phyloP scores from a whole-genome alignment of 2,329 filamentous ascomycete genomes.

The Hymenoscyphus scutula region DNA sequence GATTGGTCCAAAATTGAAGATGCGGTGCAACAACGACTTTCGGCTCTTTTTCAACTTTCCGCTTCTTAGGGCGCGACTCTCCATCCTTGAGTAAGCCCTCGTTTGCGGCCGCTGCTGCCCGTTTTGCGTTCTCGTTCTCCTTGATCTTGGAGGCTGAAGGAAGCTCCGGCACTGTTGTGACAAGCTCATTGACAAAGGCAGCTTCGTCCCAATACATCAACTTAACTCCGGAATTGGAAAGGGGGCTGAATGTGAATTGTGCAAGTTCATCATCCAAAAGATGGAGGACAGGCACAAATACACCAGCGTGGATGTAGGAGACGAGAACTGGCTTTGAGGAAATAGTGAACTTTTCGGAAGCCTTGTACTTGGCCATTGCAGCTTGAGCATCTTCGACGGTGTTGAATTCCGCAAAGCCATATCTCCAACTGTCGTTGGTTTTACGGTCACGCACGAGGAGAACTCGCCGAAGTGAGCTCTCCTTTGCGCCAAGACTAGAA shows the following conservation, averaged over 20 bases:
- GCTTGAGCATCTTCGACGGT: conserved; percentile 72
- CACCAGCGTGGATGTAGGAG: conserved; percentile 78
- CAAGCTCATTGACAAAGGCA: conserved; percentile 65
- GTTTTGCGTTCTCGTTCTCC: conserved; percentile 36
- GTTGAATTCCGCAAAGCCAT: conserved; percentile 81
- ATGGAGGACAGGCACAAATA: conserved; percentile 73
- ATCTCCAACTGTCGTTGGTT: conserved; percentile 72
- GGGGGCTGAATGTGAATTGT: conserved; percentile 65
- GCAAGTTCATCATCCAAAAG: conserved; percentile 53
- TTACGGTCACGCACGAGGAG: conserved; percentile 72
- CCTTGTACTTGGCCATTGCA: conserved; percentile 69
- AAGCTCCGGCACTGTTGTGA: conserved; percentile 53
- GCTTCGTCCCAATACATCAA: conserved; percentile 76
- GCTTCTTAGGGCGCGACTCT: conserved; percentile 48
- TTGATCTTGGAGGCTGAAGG: conserved; percentile 34
- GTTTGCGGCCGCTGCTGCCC: conserved; percentile 39
- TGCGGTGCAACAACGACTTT: conserved; percentile 61
- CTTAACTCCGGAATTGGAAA: conserved; percentile 64
- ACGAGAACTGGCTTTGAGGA: conserved; percentile 69
- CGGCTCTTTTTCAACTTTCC: conserved; percentile 51
- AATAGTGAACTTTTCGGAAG: conserved; percentile 74
- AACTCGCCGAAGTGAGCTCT: conserved; percentile 72
- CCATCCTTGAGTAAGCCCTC: conserved; percentile 39
- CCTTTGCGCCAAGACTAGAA: conserved; percentile 59
- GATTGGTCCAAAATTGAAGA: conserved; percentile 69